Conservation (phyloP, 2,329 filamentous ascomycete species). For the Stemphylium beticola region DNA sequence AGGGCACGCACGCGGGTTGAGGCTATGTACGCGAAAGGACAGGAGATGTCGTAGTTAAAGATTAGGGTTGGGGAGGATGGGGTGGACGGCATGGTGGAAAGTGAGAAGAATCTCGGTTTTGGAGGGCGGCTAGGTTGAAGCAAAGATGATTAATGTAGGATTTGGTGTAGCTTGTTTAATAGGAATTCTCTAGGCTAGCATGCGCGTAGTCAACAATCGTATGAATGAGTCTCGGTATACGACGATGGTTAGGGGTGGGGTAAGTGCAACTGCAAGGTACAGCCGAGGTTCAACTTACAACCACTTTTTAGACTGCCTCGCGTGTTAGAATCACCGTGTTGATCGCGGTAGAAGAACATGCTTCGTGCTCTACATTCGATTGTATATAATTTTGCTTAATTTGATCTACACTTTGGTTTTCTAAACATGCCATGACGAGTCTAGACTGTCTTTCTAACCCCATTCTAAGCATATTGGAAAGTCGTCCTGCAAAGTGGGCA, state of each 20-base stretch:
- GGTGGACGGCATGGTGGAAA: constrained; percentile 12
- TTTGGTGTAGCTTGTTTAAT: background rate
- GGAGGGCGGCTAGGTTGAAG: background rate
- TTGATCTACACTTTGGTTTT: background rate
- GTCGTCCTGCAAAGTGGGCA: constrained; percentile 93
- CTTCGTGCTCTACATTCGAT: background rate
- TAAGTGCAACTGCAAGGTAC: background rate
- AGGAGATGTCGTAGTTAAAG: constrained; percentile 46
- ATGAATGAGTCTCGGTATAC: constrained; percentile 7
- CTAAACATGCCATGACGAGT: background rate
- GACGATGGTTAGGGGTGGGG: constrained; percentile 3
- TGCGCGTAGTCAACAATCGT: background rate
- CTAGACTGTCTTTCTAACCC: background rate
- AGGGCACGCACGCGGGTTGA: constrained; percentile 41
- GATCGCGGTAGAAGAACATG: background rate
- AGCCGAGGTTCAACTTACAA: constrained; percentile 7
- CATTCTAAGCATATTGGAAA: constrained; percentile 65
- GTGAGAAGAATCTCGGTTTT: background rate
- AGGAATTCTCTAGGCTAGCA: background rate
- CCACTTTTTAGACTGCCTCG: background rate
- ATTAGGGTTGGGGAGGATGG: constrained; percentile 19
- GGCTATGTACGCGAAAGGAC: constrained; percentile 49
- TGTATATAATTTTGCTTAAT: background rate
- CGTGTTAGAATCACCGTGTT: background rate
- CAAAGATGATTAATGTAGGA: background rate